phyloP scores from a whole-genome alignment of 2,329 filamentous ascomycete genomes.

The Leptographium wingfieldii region DNA sequence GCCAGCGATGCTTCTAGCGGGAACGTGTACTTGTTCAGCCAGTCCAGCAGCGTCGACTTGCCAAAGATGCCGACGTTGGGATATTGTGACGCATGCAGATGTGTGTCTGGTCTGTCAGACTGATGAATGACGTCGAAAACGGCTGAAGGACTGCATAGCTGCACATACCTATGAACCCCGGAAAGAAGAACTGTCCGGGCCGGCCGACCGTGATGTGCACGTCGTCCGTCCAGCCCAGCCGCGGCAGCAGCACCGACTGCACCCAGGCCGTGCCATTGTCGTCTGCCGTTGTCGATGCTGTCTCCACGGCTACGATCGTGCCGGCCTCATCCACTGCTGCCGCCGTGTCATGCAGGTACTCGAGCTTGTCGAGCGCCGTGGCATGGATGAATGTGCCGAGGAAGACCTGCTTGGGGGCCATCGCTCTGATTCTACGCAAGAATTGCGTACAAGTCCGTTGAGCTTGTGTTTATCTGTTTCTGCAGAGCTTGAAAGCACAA shows the following conservation, averaged over 20 bases:
- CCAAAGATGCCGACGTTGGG: constrained; percentile 91
- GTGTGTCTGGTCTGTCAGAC: constrained; percentile 55
- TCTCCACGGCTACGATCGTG: constrained; percentile 36
- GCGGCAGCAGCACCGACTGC: constrained; percentile 21
- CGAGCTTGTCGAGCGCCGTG: constrained; percentile 32
- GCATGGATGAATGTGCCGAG: constrained; percentile 44
- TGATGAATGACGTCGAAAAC: too few species aligned
- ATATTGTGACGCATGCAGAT: constrained; percentile 91
- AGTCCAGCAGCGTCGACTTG: constrained; percentile 82
- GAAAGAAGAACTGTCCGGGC: constrained; percentile 64
- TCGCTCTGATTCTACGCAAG: background rate
- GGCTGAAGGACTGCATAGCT: background rate
- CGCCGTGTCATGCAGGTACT: constrained; percentile 37
- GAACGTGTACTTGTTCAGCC: constrained; percentile 91
- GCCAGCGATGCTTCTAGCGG: constrained; percentile 72
- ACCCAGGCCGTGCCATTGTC: constrained; percentile 10
- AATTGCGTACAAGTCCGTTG: background rate
- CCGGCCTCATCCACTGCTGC: constrained; percentile 37
- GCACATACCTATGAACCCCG: constrained; percentile 60
- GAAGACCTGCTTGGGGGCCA: constrained; percentile 31
- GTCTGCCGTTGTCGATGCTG: background rate
- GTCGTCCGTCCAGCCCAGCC: constrained; percentile 32
- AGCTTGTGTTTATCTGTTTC: background rate
- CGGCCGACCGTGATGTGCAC: constrained; percentile 24
- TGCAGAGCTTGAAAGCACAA: background rate